phyloP scores from a whole-genome alignment of 2,329 filamentous ascomycete species.

The Pseudogymnoascus sp. region DNA sequence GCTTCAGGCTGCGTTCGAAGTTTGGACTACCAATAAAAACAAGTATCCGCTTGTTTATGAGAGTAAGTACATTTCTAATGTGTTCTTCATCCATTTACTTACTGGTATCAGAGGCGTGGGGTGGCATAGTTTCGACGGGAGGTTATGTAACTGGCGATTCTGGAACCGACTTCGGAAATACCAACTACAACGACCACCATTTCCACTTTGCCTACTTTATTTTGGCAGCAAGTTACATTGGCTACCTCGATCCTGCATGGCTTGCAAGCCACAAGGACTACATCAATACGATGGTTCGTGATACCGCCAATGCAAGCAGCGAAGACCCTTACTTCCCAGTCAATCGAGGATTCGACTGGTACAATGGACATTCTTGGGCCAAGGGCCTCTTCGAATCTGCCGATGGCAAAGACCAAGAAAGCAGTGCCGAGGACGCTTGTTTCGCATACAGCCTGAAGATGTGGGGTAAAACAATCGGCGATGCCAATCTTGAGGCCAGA shows the following conservation, averaged over 20 bases:
- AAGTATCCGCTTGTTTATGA: slow-evolving; percentile 60
- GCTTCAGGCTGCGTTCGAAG: slow-evolving; percentile 59
- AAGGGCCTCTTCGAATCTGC: slow-evolving; percentile 64
- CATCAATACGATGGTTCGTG: slow-evolving; percentile 77
- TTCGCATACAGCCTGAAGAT: slow-evolving; percentile 83
- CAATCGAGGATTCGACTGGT: slow-evolving; percentile 86
- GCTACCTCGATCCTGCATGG: slow-evolving; percentile 70
- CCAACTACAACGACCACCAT: slow-evolving; percentile 70
- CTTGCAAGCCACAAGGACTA: slow-evolving; percentile 65
- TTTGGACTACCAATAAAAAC: slow-evolving; percentile 62
- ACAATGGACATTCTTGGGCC: slow-evolving; percentile 89
- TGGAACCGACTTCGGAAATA: slow-evolving; percentile 82
- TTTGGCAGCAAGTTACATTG: slow-evolving; percentile 77
- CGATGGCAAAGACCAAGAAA: slow-evolving; percentile 81
- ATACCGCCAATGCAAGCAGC: slow-evolving; percentile 67
- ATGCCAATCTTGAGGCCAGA: slow-evolving; percentile 65
- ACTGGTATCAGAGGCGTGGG: slow-evolving; percentile 54
- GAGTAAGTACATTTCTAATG: slow-evolving; percentile 33
- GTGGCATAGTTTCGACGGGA: slow-evolving; percentile 70
- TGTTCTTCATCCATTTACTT: background rate
- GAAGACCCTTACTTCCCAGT: slow-evolving; percentile 72
- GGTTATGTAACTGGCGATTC: slow-evolving; percentile 62
- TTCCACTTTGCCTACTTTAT: slow-evolving; percentile 86
- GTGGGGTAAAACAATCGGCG: slow-evolving; percentile 77
- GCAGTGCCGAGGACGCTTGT: slow-evolving; percentile 84